Percentiles rank a stretch among this genome's conserved stretches.
phyloP scores from a whole-genome alignment of 2,329 filamentous ascomycete species.

The Neonectria neomacrospora region DNA sequence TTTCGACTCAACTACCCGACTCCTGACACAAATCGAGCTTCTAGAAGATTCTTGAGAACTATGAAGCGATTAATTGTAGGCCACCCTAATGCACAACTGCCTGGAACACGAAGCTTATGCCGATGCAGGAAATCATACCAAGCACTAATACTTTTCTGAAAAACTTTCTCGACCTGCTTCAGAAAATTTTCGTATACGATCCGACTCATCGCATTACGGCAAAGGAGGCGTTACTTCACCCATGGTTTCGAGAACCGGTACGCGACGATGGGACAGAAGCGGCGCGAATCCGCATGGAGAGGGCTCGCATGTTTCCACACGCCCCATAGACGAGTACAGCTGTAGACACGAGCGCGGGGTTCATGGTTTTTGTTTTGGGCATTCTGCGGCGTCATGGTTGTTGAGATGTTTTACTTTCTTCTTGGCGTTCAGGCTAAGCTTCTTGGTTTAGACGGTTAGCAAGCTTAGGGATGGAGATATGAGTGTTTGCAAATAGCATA shows the following conservation, averaged over 20 bases:
- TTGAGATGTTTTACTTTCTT: not conserved
- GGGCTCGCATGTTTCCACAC: constrained; percentile 50
- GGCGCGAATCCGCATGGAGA: constrained; percentile 68
- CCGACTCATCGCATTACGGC: constrained; percentile 73
- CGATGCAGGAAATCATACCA: constrained; percentile 70
- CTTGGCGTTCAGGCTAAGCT: not conserved
- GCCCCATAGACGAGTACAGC: not conserved
- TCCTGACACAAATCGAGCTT: constrained; percentile 70
- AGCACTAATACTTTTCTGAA: constrained; percentile 67
- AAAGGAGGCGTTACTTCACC: constrained; percentile 72
- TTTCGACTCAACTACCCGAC: constrained; percentile 74
- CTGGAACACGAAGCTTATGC: constrained; percentile 15
- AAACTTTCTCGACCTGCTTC: constrained; percentile 71
- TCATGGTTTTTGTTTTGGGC: not conserved
- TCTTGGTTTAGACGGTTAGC: not conserved
- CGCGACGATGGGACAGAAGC: constrained; percentile 76
- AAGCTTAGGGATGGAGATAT: not conserved
- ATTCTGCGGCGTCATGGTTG: not conserved
- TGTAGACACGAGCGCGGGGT: not conserved
- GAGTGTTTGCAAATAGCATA: not conserved
- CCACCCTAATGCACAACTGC: not conserved
- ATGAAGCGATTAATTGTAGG: constrained; percentile 74
- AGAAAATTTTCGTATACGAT: constrained; percentile 76
- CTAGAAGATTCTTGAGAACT: constrained; percentile 73
- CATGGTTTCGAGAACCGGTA: constrained; percentile 71